Conservation (phyloP, 306 rosid genomes). For the Abrus precatorius region DNA sequence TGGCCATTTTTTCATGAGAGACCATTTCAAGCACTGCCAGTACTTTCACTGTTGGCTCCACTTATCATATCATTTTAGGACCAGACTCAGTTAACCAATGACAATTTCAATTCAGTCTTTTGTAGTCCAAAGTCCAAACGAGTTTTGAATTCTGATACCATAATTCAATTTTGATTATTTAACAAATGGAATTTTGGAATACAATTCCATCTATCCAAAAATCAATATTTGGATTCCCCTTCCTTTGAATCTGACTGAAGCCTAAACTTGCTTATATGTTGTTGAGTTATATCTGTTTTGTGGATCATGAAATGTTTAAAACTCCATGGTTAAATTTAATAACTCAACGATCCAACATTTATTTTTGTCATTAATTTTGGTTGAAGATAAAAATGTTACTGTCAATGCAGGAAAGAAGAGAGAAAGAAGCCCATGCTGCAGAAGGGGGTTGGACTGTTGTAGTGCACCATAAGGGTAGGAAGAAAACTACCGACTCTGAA, state of each 20-base stretch:
- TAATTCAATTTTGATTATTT: neutral
- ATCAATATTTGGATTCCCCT: no score
- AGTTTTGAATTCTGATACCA: no score
- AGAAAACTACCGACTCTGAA: conserved; percentile 84
- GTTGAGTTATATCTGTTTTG: neutral
- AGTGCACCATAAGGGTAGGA: conserved; percentile 88
- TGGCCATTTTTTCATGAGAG: neutral
- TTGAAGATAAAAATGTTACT: conserved; percentile 20
- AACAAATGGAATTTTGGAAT: neutral
- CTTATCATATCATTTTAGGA: no score
- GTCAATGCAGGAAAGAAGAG: conserved; percentile 72
- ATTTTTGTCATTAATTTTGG: conserved; percentile 9
- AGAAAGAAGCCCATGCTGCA: conserved; percentile 73
- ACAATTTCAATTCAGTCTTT: neutral
- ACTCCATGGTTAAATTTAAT: neutral
- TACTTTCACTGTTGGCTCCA: neutral
- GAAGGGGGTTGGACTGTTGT: conserved; percentile 96
- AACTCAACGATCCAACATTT: neutral
- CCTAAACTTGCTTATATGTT: no score
- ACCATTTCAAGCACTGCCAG: neutral
- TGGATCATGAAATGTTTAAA: neutral
- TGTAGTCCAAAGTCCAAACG: neutral
- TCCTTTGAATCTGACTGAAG: neutral
- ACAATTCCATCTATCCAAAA: neutral
- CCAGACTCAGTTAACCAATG: no score